A percentile compares a stretch with the other conserved stretches of the same genome.
phyloP scores from a whole-genome alignment of 371 early-diverging fungal species.

The Basidiobolus meristosporus region DNA sequence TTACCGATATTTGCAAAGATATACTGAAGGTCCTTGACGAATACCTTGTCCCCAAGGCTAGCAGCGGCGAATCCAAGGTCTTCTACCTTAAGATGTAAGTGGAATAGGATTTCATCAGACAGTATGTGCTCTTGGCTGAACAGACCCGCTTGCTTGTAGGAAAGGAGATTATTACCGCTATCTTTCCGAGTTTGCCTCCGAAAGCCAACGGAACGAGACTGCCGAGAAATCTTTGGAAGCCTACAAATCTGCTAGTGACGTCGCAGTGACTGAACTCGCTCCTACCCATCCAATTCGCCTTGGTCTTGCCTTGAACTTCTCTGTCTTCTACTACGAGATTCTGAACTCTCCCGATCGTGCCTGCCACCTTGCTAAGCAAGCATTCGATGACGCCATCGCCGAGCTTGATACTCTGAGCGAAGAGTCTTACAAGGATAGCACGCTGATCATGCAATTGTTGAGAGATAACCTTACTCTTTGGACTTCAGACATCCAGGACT shows the following conservation, averaged over 20 bases:
- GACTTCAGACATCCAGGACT: conserved; percentile 93
- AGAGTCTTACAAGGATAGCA: conserved; percentile 99
- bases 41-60: conserved; percentile 43
- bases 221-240: conserved; percentile 82
- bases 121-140: background rate
- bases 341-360: conserved; percentile 97
- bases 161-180: conserved; percentile 99
- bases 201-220: conserved; percentile 71
- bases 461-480: conserved; percentile 99
- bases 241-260: conserved; percentile 90
- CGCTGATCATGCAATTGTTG: conserved; percentile 99
- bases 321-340: conserved; percentile 99
- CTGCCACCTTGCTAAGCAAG: conserved; percentile 96
- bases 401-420: conserved; percentile 97
- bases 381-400: conserved; percentile 99
- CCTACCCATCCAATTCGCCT: conserved; percentile 98
- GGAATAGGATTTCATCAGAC: background rate
- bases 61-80: conserved; percentile 59
- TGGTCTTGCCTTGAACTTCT: conserved; percentile 98
- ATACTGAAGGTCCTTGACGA: conserved; percentile 57
- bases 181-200: conserved; percentile 92
- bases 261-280: conserved; percentile 85
- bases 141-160: conserved; percentile 13
- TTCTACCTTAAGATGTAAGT: conserved; percentile 81
- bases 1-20: conserved; percentile 59